These are phyloP conservation scores for Diaporthe citriasiana DNA, from an alignment of 2,329 filamentous ascomycete species.

Conservation along the genomic window DNA sequence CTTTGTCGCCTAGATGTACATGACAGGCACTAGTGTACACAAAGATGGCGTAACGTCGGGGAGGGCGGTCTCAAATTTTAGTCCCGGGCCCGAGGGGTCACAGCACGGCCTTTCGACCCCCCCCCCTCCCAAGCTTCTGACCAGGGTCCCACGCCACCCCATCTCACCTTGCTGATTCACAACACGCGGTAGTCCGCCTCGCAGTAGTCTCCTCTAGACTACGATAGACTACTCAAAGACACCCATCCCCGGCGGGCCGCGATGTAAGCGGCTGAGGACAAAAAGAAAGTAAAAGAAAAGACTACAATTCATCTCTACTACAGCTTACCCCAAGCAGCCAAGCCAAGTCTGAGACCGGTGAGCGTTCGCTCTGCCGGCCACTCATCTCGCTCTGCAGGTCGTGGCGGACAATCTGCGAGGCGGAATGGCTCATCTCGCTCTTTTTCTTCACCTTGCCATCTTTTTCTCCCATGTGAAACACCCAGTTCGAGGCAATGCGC, in stretches of 20 bases:
- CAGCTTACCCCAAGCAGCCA: conserved; percentile 17
- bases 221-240: neutral
- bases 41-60: conserved; percentile 3
- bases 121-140: conserved; percentile 32
- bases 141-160: conserved; percentile 12
- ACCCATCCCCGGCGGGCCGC: neutral
- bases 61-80: conserved; percentile 29
- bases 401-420: conserved; percentile 21
- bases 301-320: neutral
- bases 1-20: neutral
- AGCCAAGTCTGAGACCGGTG: conserved; percentile 17
- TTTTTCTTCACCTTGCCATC: neutral
- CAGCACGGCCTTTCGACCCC: neutral
- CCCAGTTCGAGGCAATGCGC: neutral
- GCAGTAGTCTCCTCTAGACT: conserved; percentile 2
- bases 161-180: conserved; percentile 14
- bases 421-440: conserved; percentile 18
- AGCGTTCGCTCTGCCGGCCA: conserved; percentile 14
- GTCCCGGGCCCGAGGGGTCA: conserved; percentile 27
- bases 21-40: conserved; percentile 8
- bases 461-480: conserved; percentile 19
- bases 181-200: conserved; percentile 19
- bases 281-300: neutral
- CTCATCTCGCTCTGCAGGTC: conserved; percentile 5
- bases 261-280: neutral